These are phyloP conservation scores for Saccharomyces hybrid DNA, from an alignment of 1,139 yeast genomes.

Conservation along the genomic window DNA sequence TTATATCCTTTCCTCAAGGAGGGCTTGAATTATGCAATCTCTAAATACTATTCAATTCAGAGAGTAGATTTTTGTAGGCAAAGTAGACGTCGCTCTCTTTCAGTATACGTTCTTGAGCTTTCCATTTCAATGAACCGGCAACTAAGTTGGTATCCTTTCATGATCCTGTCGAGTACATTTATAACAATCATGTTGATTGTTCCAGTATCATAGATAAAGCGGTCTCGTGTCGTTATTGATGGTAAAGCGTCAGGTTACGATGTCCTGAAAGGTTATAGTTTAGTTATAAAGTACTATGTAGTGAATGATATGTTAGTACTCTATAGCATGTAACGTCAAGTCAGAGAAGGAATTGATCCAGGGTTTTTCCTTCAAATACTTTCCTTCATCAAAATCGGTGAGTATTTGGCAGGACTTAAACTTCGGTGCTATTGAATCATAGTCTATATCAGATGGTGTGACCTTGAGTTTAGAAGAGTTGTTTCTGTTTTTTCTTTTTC, in stretches of 20 bases:
- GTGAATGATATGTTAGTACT: not conserved
- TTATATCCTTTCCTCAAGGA: not conserved
- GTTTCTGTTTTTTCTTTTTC: slow-evolving; percentile 31
- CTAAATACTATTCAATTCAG: not conserved
- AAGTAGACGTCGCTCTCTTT: not conserved
- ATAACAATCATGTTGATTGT: not conserved
- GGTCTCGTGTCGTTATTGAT: not conserved
- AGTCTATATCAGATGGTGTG: slow-evolving; percentile 35
- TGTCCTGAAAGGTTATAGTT: not conserved
- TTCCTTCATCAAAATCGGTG: slow-evolving; percentile 24
- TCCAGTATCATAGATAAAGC: not conserved
- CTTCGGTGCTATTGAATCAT: slow-evolving; percentile 34
- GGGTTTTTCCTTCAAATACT: slow-evolving; percentile 18
- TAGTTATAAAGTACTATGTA: not conserved
- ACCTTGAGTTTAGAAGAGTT: slow-evolving; percentile 24
- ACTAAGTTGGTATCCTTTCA: not conserved
- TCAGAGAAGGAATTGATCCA: slow-evolving; percentile 54
- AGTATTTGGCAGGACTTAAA: slow-evolving; percentile 28
- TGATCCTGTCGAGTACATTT: not conserved
- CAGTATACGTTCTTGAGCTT: not conserved
- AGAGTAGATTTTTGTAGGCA: not conserved
- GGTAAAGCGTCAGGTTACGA: not conserved
- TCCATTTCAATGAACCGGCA: not conserved
- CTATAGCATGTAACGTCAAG: slow-evolving; percentile 39
- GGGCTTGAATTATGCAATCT: too few species aligned